These are phyloP conservation scores for Phytophthora ohioensis DNA, from an alignment of 352 stramenopile genomes.

Conservation along the genomic window DNA sequence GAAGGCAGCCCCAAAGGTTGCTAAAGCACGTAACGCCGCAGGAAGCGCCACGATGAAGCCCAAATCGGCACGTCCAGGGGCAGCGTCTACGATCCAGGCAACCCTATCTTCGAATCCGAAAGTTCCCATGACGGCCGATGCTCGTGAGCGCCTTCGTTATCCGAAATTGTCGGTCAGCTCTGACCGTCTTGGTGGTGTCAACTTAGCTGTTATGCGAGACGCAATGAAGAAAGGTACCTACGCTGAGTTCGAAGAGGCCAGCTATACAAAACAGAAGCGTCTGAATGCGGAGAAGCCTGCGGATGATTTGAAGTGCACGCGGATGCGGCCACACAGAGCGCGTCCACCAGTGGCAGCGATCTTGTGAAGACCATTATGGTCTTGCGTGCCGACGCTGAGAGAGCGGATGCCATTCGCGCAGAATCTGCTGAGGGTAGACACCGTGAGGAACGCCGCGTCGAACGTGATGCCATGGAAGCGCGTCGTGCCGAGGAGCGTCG, in stretches of 20 bases:
- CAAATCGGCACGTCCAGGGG: too few species aligned
- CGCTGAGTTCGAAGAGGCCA: slow-evolving; percentile 3
- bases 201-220: slow-evolving; percentile 7
- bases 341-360: too few species aligned
- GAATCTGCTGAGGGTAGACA: too few species aligned
- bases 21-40: too few species aligned
- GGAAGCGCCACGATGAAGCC: too few species aligned
- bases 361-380: too few species aligned
- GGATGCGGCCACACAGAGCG: not conserved
- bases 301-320: not conserved
- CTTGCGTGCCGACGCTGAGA: too few species aligned
- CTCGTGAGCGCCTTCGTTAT: not conserved
- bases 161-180: not conserved
- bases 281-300: slow-evolving; percentile 3
- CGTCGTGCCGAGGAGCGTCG: not conserved
- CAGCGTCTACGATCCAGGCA: too few species aligned
- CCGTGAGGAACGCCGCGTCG: too few species aligned
- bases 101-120: too few species aligned
- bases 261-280: slow-evolving; percentile 11
- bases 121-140: not conserved
- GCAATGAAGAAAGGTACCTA: slow-evolving; percentile 1
- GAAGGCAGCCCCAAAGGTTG: too few species aligned
- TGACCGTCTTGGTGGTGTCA: not conserved
- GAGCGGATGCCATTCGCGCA: too few species aligned
- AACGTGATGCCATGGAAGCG: not conserved